Evolutionary conservation across 805 yeast genomes (phyloP), one percentile per base, ranked within the genome.

Genomic region (Candida ipomoeae): DNA sequence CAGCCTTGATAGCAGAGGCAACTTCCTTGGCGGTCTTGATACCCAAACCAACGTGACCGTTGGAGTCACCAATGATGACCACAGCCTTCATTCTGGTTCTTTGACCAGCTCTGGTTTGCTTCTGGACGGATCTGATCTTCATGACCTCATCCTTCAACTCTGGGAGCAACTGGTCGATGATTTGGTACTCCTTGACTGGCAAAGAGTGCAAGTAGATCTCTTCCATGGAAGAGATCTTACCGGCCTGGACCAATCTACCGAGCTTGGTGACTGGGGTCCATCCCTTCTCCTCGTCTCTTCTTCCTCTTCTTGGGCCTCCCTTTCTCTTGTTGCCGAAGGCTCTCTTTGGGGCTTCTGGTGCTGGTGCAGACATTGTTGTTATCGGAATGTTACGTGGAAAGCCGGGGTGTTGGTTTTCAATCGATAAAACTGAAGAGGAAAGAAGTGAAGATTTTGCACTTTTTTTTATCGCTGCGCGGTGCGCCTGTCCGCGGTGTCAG

Each of bases 11-110:
- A 75, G 99, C 98, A 71, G 97, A 90, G 69, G 99, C 99, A 73
- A 94, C 97, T 83, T 94, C 99, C 90, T 94, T 94, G 70, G 99
- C 96, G 77, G 98, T 92, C 90, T 94, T 94, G 83, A 94, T 90
- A 83, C 99, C 99, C 76, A 94, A 87, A 89, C 99, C 99, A 80
- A 94, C 97, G 85, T 94, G 99, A 78, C 99, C 99, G 89, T 90
- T 89, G 73, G 91, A 82, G 84, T 94, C 99, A 84, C 99, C 99
- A 76, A 94, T 90, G 73, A 94, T 90, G 75, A 94, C 98, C 73
- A 94, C 96, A 79, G 98, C 99, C 94, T 95, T 95, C 87, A 94
- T 91, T 85, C 99, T 90, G 81, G 98, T 94, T 86, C 99, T 92
- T 85, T 94, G 99, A 90, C 99, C 99, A 71, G 99, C 99, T 82